Conservation (phyloP, 1,284 basidiomycete genomes). For the Malassezia sp. region DNA sequence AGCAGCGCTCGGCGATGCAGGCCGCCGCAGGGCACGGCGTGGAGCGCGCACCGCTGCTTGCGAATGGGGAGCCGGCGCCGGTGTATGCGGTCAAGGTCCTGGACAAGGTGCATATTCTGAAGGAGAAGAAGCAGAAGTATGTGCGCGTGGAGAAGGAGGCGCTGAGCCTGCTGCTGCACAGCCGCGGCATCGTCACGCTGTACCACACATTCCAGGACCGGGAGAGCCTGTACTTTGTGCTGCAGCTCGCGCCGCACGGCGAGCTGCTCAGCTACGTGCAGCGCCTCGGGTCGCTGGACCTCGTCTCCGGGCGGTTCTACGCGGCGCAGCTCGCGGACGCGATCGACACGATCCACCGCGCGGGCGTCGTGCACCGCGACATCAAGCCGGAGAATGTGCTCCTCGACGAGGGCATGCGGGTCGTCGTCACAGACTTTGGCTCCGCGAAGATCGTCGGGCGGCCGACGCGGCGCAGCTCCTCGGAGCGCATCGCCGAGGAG, state of each 20-base stretch:
- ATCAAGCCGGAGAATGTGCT: conserved; percentile 45
- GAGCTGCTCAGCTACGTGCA: conserved; percentile 40
- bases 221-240: conserved; percentile 42
- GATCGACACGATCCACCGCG: conserved; percentile 37
- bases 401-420: conserved; percentile 27
- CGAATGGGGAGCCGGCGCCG: conserved; percentile 19
- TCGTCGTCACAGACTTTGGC: conserved; percentile 44
- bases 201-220: conserved; percentile 46
- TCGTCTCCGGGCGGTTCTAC: conserved; percentile 26
- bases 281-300: conserved; percentile 34
- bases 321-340: conserved; percentile 38
- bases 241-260: conserved; percentile 42
- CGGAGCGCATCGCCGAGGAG: conserved; percentile 3
- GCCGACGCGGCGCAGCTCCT: neutral
- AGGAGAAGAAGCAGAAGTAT: conserved; percentile 46
- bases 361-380: conserved; percentile 37
- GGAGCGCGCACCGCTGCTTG: conserved; percentile 18
- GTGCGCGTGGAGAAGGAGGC: conserved; percentile 44
- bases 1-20: conserved; percentile 1
- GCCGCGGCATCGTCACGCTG: conserved; percentile 39
- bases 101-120: conserved; percentile 46
- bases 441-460: conserved; percentile 31
- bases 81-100: conserved; percentile 44
- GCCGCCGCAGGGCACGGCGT: conserved; percentile 12
- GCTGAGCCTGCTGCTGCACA: conserved; percentile 35